Conservation (phyloP, 1,284 basidiomycete genomes). For the Earliella scabrosa region DNA sequence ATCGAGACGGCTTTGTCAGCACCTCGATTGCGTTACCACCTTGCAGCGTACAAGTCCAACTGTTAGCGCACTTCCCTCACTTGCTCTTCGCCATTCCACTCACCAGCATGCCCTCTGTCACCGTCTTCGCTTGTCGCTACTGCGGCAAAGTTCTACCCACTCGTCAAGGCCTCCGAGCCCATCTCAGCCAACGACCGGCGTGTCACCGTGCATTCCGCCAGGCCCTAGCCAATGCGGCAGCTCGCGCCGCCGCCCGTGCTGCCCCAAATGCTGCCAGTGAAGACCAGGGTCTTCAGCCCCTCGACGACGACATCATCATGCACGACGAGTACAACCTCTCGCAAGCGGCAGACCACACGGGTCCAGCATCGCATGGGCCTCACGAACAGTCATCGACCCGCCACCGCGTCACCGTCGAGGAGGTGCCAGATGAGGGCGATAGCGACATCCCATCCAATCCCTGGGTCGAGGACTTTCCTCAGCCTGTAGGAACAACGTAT, state of each 20-base stretch:
- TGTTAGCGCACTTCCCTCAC: too few species aligned
- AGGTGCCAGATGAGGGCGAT: conserved; percentile 18
- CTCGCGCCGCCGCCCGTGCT: not conserved
- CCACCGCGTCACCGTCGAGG: conserved; percentile 11
- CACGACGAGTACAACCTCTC: not conserved
- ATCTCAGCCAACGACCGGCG: not conserved
- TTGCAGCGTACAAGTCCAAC: too few species aligned
- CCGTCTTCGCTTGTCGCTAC: not conserved
- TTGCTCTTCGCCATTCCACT: too few species aligned
- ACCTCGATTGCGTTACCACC: not conserved
- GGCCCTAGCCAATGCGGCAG: not conserved
- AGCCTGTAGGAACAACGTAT: not conserved
- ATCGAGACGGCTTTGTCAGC: not conserved
- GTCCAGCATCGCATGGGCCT: too few species aligned
- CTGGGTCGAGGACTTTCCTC: conserved; percentile 10
- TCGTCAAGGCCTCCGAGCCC: not conserved
- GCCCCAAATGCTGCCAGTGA: not conserved
- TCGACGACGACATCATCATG: too few species aligned
- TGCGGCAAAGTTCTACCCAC: not conserved
- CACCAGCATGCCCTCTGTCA: not conserved
- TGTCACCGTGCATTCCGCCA: not conserved
- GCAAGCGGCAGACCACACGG: not conserved
- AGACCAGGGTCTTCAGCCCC: not conserved
- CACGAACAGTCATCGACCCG: not conserved
- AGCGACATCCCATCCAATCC: conserved; percentile 6